Evolutionary conservation across 2,329 filamentous ascomycete species (phyloP).

Genomic region (Claviceps fusiformis): DNA sequence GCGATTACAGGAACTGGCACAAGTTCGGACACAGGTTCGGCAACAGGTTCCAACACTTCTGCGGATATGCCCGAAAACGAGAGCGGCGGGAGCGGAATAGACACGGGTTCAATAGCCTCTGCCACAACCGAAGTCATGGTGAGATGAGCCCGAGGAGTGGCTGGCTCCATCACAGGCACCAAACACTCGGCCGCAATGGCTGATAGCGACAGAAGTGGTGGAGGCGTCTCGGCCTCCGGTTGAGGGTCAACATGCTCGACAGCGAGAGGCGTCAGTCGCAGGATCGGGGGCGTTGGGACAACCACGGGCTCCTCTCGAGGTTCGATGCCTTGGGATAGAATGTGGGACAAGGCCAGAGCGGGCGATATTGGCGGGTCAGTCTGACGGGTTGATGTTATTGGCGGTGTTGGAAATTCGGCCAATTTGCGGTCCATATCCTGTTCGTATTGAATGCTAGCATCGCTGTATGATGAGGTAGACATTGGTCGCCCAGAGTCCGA

Average conservation of each 20-base stretch:
- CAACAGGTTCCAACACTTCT: constrained; percentile 14
- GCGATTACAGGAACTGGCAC: constrained; percentile 4
- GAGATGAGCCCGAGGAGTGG: constrained; percentile 9
- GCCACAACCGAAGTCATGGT: constrained; percentile 18
- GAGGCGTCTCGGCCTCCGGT: constrained; percentile 11
- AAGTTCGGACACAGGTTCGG: constrained; percentile 15
- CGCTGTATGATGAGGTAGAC: constrained; percentile 38
- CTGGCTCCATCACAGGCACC: constrained; percentile 17
- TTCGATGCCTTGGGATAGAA: constrained; percentile 31
- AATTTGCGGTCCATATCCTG: constrained; percentile 37
- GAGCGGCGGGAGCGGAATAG: constrained; percentile 4
- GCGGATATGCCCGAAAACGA: constrained; percentile 14
- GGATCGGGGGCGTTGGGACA: constrained; percentile 17
- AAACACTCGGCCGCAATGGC: constrained; percentile 19
- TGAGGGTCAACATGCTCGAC: constrained; percentile 18
- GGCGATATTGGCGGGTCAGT: constrained; percentile 18
- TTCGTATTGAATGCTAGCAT: constrained; percentile 38
- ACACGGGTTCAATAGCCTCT: constrained; percentile 17
- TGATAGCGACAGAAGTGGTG: constrained; percentile 18
- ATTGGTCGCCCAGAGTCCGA: constrained; percentile 24
- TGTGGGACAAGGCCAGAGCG: constrained; percentile 28
- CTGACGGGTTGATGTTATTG: constrained; percentile 25
- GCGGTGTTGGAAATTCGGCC: constrained; percentile 40
- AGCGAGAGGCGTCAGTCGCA: constrained; percentile 15
- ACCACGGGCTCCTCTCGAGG: constrained; percentile 25